phyloP scores from a whole-genome alignment of 129 eudicot species.

The Deinandra increscens region DNA sequence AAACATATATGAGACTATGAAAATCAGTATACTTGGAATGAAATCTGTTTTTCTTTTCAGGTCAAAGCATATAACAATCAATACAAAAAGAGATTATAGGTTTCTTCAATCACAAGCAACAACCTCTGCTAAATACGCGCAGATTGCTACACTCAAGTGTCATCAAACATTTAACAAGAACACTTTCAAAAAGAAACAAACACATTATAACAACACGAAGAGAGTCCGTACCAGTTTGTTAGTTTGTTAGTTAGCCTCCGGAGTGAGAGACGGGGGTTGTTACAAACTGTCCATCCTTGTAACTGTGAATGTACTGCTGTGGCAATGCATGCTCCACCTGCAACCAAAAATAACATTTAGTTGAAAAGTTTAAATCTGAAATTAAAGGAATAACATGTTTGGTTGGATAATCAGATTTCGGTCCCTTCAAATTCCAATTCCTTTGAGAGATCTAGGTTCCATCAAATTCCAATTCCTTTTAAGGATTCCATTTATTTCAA shows the following conservation, averaged over 20 bases:
- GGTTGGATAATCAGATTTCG: too few relatives aligned
- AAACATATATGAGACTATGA: too few relatives aligned
- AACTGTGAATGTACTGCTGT: slow-evolving; percentile 79
- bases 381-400: too few relatives aligned
- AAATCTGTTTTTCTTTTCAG: too few relatives aligned
- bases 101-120: slow-evolving; percentile 24
- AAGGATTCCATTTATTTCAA: too few relatives aligned
- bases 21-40: too few relatives aligned
- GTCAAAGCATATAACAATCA: neutral
- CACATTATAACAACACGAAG: neutral
- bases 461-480: too few relatives aligned
- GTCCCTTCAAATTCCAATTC: too few relatives aligned
- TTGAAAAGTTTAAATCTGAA: neutral
- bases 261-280: slow-evolving; percentile 92
- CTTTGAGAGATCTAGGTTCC: too few relatives aligned
- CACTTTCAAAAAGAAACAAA: slow-evolving; percentile 4
- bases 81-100: neutral
- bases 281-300: slow-evolving; percentile 80
- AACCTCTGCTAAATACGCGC: slow-evolving; percentile 28
- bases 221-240: neutral
- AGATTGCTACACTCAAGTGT: slow-evolving; percentile 20
- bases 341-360: slow-evolving; percentile 9
- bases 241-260: slow-evolving; percentile 52
- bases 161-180: neutral
- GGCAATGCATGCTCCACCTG: slow-evolving; percentile 91